Evolutionary conservation across 441 rosid genomes (phyloP), one percentile per base, ranked within the genome.

Genomic region (Erysimum cheiri): DNA sequence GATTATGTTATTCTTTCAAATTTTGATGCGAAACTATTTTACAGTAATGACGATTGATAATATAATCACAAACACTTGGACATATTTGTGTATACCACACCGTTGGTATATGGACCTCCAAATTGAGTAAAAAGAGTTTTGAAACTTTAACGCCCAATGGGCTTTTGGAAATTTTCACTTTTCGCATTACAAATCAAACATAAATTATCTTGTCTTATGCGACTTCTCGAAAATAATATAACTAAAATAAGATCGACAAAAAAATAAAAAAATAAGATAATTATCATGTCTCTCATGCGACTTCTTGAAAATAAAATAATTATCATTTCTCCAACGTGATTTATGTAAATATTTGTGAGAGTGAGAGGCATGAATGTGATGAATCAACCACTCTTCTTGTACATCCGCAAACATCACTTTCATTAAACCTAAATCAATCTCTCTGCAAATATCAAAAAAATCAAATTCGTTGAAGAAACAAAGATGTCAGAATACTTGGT

Each of bases 401-500:
- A 10, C 57, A 46, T 15, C 44, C 40, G 35, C 64, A 60, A 43
- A 67, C 0, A 5, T 67, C 68, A 66, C 49, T 40, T 58, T 73
- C 14, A 67, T 63, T 48, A 61, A 69, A 48, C 66, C 54, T 31
- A 11, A 63, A 47, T 15, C 24, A 31, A 9, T 52, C 53, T 60
- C 52, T 58, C 44, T 69, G 50, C 32, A 39, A 58, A 11, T 59
- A 41, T 5, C 33, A 60, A 14, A 9, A 5, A 14, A 9, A 5
- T 31, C 56, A 40, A 32, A 29, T 12, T 36, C 69, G 32, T 77
- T 13, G n/a, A 5, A 44, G n/a, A 63, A 13, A 70, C 31, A 1
- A 54, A 78, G 73, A 89, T 89, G 97, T 76, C 83, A 4, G 91
- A 83, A 70, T 93, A 89, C 41, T 87, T 95, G 62, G 97, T 93